Conservation (phyloP, 345 rosid species). For the Excoecaria agallocha region DNA sequence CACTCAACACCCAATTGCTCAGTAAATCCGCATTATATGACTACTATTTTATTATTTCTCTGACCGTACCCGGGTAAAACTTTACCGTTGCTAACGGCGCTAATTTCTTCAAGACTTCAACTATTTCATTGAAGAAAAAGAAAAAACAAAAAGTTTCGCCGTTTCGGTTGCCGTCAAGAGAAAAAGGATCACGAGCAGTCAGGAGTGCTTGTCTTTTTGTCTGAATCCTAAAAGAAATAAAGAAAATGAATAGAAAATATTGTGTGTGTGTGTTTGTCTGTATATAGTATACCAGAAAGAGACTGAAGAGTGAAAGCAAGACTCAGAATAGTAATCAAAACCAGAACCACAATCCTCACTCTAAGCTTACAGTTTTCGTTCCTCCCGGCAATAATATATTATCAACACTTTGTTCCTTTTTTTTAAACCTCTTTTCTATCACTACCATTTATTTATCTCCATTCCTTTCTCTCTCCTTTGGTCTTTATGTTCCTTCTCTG, state of each 20-base stretch:
- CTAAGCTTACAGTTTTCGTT: background rate
- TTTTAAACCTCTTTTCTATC: background rate
- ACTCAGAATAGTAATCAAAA: background rate
- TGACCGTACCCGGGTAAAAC: background rate
- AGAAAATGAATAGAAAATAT: background rate
- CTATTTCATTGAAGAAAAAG: too few relatives aligned
- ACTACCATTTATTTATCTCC: background rate
- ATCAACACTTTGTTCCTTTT: background rate
- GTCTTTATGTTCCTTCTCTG: background rate
- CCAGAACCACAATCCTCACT: background rate
- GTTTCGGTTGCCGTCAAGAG: background rate
- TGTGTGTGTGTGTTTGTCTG: too few relatives aligned
- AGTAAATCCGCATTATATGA: too few relatives aligned
- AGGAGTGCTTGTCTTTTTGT: slow-evolving; percentile 5
- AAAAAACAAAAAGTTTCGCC: background rate
- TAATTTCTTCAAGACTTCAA: background rate
- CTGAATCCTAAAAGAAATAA: background rate
- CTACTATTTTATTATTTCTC: background rate
- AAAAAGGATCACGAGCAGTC: background rate
- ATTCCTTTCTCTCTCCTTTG: background rate
- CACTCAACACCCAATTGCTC: background rate
- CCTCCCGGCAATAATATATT: slow-evolving; percentile 7
- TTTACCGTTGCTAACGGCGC: slow-evolving; percentile 22
- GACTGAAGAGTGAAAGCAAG: too few relatives aligned
- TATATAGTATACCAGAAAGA: background rate